A percentile compares a stretch with the other conserved stretches of the same genome.
These are phyloP conservation scores for Cicer arietinum DNA, from an alignment of 306 rosid genomes.

Conservation along the genomic window DNA sequence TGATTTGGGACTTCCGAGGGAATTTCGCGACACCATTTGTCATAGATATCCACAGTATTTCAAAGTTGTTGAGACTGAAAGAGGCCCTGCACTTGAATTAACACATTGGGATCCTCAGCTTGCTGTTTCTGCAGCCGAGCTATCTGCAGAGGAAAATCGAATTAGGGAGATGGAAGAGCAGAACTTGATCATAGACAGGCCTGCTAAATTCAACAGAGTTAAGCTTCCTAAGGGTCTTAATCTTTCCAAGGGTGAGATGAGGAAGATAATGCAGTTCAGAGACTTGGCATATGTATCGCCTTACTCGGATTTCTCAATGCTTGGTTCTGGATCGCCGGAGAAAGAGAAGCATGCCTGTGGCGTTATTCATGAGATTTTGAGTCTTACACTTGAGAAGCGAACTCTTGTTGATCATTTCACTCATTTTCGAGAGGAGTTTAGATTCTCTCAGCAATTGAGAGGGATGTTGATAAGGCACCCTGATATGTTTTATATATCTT, in stretches of 20 bases:
- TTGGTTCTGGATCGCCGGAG: constrained; percentile 63
- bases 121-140: constrained; percentile 87
- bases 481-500: constrained; percentile 83
- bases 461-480: constrained; percentile 95
- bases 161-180: constrained; percentile 69
- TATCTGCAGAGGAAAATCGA: constrained; percentile 72
- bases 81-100: constrained; percentile 84
- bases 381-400: constrained; percentile 85
- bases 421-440: constrained; percentile 90
- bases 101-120: constrained; percentile 94
- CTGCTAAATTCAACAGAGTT: constrained; percentile 69
- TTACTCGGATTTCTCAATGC: constrained; percentile 76
- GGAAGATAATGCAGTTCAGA: constrained; percentile 73
- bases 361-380: constrained; percentile 85
- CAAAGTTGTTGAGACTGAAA: constrained; percentile 71
- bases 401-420: constrained; percentile 85
- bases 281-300: constrained; percentile 85
- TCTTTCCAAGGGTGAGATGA: constrained; percentile 80
- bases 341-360: constrained; percentile 93
- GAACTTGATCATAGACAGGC: constrained; percentile 81
- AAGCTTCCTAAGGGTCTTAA: constrained; percentile 84
- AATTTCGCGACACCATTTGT: constrained; percentile 86
- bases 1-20: constrained; percentile 79
- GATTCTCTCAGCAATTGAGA: constrained; percentile 86
- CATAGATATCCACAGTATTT: constrained; percentile 82